Conservation (phyloP, 2,329 filamentous ascomycete species). For the Calonectria pseudoturangicola region DNA sequence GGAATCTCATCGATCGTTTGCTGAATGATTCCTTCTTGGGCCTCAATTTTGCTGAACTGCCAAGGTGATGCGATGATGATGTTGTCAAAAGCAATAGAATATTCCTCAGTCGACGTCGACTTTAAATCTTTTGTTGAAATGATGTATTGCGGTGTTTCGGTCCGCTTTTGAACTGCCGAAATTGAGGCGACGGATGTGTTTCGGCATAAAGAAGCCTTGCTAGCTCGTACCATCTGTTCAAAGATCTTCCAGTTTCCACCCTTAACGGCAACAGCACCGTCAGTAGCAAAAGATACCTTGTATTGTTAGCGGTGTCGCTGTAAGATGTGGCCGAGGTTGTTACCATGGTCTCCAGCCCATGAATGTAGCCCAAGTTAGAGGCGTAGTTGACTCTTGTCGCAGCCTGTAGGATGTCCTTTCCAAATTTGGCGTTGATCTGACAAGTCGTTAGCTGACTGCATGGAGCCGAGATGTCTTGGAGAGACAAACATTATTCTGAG, state of each 20-base stretch:
- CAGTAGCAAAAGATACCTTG: constrained; percentile 88
- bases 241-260: constrained; percentile 98
- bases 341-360: constrained; percentile 91
- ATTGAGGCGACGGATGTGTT: constrained; percentile 82
- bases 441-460: constrained; percentile 27
- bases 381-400: constrained; percentile 96
- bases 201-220: constrained; percentile 76
- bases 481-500: constrained; percentile 72
- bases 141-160: constrained; percentile 67
- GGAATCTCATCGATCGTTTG: constrained; percentile 84
- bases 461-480: not conserved
- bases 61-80: constrained; percentile 89
- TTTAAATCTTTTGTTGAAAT: constrained; percentile 62
- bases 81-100: constrained; percentile 80
- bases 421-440: constrained; percentile 79
- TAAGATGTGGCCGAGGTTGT: constrained; percentile 19
- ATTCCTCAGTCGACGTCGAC: constrained; percentile 58
- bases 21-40: constrained; percentile 80
- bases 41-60: constrained; percentile 84
- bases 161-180: constrained; percentile 66
- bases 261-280: constrained; percentile 85
- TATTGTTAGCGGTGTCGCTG: constrained; percentile 27
- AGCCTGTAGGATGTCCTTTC: constrained; percentile 90
- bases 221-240: constrained; percentile 82
- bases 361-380: constrained; percentile 89